These are phyloP conservation scores for Botrytis aclada DNA, from an alignment of 2,329 filamentous ascomycete genomes.

Conservation along the genomic window DNA sequence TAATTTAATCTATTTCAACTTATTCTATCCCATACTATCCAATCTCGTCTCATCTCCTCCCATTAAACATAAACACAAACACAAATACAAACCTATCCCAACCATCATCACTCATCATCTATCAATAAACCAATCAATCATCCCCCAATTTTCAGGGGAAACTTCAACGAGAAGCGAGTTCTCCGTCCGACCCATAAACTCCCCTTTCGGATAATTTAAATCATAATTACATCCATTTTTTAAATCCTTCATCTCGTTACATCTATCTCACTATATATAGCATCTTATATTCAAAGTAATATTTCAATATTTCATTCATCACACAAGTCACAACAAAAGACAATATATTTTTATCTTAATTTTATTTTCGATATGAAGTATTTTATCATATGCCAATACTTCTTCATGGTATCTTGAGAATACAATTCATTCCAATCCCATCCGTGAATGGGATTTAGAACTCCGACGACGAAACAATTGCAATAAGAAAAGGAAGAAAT, in stretches of 20 bases:
- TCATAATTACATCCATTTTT: background rate
- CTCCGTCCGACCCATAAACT: background rate
- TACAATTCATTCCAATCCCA: slow-evolving; percentile 11
- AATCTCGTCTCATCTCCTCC: too few relatives aligned
- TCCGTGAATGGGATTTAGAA: slow-evolving; percentile 5
- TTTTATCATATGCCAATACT: slow-evolving; percentile 16
- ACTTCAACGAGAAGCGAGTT: background rate
- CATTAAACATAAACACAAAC: too few relatives aligned
- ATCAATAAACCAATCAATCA: background rate
- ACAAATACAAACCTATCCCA: too few relatives aligned
- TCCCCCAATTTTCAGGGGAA: background rate
- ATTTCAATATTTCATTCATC: background rate
- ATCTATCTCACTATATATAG: background rate
- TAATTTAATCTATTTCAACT: too few relatives aligned
- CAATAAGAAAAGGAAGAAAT: slow-evolving; percentile 4
- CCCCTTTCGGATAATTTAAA: background rate
- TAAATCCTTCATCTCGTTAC: background rate
- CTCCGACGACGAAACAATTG: slow-evolving; percentile 6
- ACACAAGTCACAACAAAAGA: background rate
- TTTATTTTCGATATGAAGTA: slow-evolving; percentile 11
- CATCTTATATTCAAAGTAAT: background rate
- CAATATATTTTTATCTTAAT: background rate
- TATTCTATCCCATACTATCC: too few relatives aligned
- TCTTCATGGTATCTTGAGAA: slow-evolving; percentile 14
- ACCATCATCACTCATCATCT: background rate